Conservation (phyloP, 1,284 basidiomycete genomes). For the Fomitopsis schrenkii region DNA sequence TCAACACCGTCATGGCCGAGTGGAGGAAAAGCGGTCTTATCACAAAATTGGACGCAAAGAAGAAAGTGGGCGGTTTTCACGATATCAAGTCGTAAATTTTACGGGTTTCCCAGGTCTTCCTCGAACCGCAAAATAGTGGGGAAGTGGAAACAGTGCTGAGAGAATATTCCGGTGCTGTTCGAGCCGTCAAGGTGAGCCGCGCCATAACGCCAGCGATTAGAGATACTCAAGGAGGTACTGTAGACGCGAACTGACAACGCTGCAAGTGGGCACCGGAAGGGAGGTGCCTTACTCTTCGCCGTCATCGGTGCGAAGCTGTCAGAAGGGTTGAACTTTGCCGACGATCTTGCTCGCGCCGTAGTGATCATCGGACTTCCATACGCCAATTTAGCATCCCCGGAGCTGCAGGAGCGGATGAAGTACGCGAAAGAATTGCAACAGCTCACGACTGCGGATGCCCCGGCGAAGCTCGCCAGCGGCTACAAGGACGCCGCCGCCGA, state of each 20-base stretch:
- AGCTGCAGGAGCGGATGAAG: constrained; percentile 88
- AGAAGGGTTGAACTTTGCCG: constrained; percentile 95
- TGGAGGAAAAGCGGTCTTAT: constrained; percentile 70
- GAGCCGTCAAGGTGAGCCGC: constrained; percentile 26
- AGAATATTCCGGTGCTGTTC: constrained; percentile 69
- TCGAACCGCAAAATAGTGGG: constrained; percentile 77
- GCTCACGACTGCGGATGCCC: constrained; percentile 10
- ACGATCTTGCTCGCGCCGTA: constrained; percentile 85
- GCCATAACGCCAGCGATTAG: background rate
- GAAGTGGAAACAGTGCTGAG: constrained; percentile 78
- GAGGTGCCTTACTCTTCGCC: constrained; percentile 81
- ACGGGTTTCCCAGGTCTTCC: constrained; percentile 61
- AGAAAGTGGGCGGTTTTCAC: constrained; percentile 48
- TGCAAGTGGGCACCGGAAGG: constrained; percentile 24
- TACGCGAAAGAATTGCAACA: constrained; percentile 67
- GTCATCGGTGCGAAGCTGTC: constrained; percentile 97
- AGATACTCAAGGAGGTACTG: background rate
- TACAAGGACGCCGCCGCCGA: constrained; percentile 76
- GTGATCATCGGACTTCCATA: constrained; percentile 92
- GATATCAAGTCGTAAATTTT: background rate
- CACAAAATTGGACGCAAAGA: constrained; percentile 64
- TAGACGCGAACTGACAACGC: constrained; percentile 7
- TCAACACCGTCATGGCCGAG: constrained; percentile 60
- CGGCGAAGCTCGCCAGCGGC: constrained; percentile 30
- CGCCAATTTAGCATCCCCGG: constrained; percentile 86